phyloP scores from a whole-genome alignment of 495 filamentous ascomycete species.

The Cercophora newfieldiana region DNA sequence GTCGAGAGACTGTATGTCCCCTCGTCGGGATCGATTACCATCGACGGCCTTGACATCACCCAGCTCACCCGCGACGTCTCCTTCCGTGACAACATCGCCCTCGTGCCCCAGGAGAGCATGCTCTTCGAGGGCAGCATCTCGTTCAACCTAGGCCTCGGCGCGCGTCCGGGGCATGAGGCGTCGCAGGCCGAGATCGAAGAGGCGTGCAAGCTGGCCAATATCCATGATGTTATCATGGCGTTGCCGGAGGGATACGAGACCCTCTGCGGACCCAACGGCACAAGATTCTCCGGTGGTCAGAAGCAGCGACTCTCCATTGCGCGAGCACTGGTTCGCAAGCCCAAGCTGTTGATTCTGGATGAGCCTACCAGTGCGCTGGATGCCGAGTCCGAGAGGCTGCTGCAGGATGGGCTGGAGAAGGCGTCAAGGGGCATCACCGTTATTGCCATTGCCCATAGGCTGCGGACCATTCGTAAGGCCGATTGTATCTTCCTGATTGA shows the following conservation, averaged over 20 bases:
- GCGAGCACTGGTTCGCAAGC: slow-evolving; percentile 75
- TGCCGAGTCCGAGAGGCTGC: slow-evolving; percentile 63
- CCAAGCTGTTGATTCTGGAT: slow-evolving; percentile 78
- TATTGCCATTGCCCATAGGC: slow-evolving; percentile 77
- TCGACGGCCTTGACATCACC: slow-evolving; percentile 52
- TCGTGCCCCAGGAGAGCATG: slow-evolving; percentile 64
- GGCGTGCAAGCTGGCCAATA: slow-evolving; percentile 58
- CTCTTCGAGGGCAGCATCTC: slow-evolving; percentile 53
- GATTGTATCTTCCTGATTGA: slow-evolving; percentile 78
- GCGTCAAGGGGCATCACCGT: slow-evolving; percentile 74
- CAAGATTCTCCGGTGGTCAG: slow-evolving; percentile 56
- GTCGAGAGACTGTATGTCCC: slow-evolving; percentile 65
- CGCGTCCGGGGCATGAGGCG: slow-evolving; percentile 40
- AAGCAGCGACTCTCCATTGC: slow-evolving; percentile 75
- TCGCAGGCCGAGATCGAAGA: slow-evolving; percentile 53
- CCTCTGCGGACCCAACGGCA: slow-evolving; percentile 51
- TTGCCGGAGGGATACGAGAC: slow-evolving; percentile 46
- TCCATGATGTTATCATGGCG: slow-evolving; percentile 57
- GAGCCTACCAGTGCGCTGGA: slow-evolving; percentile 85
- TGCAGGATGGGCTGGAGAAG: slow-evolving; percentile 71
- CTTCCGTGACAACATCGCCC: slow-evolving; percentile 57
- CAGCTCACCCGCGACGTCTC: slow-evolving; percentile 36
- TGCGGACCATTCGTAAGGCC: slow-evolving; percentile 73
- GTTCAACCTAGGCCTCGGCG: slow-evolving; percentile 58
- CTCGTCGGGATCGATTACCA: slow-evolving; percentile 53